Conservation (phyloP, 805 yeast species). For the Sugiyamaella mastotermitis region DNA sequence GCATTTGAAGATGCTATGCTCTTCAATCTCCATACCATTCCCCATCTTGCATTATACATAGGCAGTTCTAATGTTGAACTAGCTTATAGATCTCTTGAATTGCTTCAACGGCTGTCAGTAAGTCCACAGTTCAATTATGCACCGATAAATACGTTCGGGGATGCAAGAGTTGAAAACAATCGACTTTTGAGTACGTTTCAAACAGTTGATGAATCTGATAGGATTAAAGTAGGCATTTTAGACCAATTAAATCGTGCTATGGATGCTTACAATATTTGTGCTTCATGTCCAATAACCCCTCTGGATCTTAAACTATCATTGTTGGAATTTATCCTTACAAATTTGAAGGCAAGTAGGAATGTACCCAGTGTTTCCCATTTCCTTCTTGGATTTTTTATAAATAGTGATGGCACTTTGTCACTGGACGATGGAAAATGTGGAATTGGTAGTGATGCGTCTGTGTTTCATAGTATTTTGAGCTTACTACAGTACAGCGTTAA, state of each 20-base stretch:
- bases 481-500: slow-evolving; percentile 45
- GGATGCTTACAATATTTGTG: slow-evolving; percentile 5
- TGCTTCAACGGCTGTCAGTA: slow-evolving; percentile 46
- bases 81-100: slow-evolving; percentile 46
- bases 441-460: slow-evolving; percentile 47
- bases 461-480: slow-evolving; percentile 48
- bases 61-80: slow-evolving; percentile 49
- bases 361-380: slow-evolving; percentile 62
- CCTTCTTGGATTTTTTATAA: slow-evolving; percentile 64
- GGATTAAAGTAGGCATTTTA: slow-evolving; percentile 68
- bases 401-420: slow-evolving; percentile 47
- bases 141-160: slow-evolving; percentile 22
- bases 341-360: slow-evolving; percentile 31
- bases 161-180: slow-evolving; percentile 40
- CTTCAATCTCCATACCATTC: slow-evolving; percentile 63
- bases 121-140: slow-evolving; percentile 44
- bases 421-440: slow-evolving; percentile 41
- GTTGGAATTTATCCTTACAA: slow-evolving; percentile 49
- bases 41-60: slow-evolving; percentile 68
- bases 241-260: slow-evolving; percentile 48
- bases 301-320: slow-evolving; percentile 51
- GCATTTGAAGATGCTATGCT: slow-evolving; percentile 69
- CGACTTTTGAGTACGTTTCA: slow-evolving; percentile 65
- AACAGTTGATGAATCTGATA: slow-evolving; percentile 69
- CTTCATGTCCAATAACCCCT: slow-evolving; percentile 7